Evolutionary conservation across 768 basidiomycete genomes (phyloP).

Genomic region (Glaciozyma antarctica): DNA sequence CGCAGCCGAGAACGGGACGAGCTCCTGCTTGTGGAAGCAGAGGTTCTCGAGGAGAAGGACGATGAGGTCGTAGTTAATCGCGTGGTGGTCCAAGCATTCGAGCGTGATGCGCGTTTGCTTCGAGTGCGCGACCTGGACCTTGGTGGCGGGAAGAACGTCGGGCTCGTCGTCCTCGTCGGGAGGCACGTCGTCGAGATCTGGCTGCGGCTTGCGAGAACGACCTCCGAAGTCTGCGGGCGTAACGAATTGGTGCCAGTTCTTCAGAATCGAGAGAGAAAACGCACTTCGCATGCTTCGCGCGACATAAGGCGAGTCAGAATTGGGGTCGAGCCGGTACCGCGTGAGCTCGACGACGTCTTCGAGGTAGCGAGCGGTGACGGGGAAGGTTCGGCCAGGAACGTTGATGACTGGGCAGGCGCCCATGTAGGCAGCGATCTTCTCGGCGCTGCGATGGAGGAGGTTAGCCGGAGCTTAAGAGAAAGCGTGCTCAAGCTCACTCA

Average conservation of each 20-base stretch:
- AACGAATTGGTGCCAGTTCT: neutral
- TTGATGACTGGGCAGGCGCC: slow-evolving; percentile 69
- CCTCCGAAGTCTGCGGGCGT: slow-evolving; percentile 13
- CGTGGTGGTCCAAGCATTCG: slow-evolving; percentile 73
- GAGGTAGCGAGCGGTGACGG: slow-evolving; percentile 71
- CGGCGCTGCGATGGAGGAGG: slow-evolving; percentile 42
- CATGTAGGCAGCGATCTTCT: slow-evolving; percentile 80
- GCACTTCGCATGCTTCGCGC: slow-evolving; percentile 23
- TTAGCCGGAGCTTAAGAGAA: too few species aligned
- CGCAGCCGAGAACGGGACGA: slow-evolving; percentile 57
- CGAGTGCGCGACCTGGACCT: slow-evolving; percentile 3
- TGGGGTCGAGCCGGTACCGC: slow-evolving; percentile 30
- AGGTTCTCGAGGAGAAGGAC: slow-evolving; percentile 68
- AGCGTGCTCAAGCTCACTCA: slow-evolving; percentile 45
- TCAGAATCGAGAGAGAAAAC: neutral
- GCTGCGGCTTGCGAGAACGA: slow-evolving; percentile 47
- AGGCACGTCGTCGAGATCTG: slow-evolving; percentile 45
- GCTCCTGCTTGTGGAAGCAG: slow-evolving; percentile 51
- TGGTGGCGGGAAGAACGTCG: slow-evolving; percentile 1
- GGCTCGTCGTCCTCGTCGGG: slow-evolving; percentile 50
- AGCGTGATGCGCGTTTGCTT: slow-evolving; percentile 62
- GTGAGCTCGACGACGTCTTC: slow-evolving; percentile 84
- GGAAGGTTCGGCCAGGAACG: slow-evolving; percentile 90
- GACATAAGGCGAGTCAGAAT: slow-evolving; percentile 54
- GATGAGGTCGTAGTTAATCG: slow-evolving; percentile 87